These are phyloP conservation scores for Lichenothelia convexa DNA, from an alignment of 495 filamentous ascomycete species.

Conservation along the genomic window DNA sequence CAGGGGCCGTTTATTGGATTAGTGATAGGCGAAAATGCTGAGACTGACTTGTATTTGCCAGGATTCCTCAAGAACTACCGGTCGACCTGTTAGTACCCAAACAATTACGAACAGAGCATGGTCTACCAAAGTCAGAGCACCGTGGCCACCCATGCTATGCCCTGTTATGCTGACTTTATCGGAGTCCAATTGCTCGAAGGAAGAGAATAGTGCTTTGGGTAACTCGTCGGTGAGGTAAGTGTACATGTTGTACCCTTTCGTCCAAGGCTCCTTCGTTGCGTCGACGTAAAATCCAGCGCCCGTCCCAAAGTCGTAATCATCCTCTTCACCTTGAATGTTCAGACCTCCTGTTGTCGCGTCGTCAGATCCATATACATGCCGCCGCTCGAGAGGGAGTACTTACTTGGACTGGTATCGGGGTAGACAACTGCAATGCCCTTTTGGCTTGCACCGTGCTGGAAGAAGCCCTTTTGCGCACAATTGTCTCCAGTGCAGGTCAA, in stretches of 20 bases:
- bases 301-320: constrained; percentile 73
- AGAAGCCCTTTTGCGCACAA: constrained; percentile 90
- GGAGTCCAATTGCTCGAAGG: constrained; percentile 47
- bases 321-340: constrained; percentile 61
- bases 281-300: constrained; percentile 93
- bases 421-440: constrained; percentile 76
- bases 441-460: constrained; percentile 61
- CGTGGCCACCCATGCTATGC: constrained; percentile 93
- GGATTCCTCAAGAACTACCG: constrained; percentile 67
- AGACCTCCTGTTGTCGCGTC: constrained; percentile 36
- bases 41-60: constrained; percentile 68
- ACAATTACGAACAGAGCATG: background rate
- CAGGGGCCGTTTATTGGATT: constrained; percentile 78
- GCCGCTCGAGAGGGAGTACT: constrained; percentile 7
- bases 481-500: constrained; percentile 93
- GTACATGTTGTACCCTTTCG: constrained; percentile 74
- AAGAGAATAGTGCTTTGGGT: constrained; percentile 49
- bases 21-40: constrained; percentile 78
- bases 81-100: background rate
- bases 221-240: constrained; percentile 72
- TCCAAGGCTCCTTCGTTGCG: constrained; percentile 59
- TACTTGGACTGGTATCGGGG: constrained; percentile 86
- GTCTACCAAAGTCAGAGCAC: constrained; percentile 62
- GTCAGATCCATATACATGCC: background rate
- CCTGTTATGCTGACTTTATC: constrained; percentile 63